Conservation (phyloP, 768 basidiomycete genomes). For the Boletus vinaceobasis region DNA sequence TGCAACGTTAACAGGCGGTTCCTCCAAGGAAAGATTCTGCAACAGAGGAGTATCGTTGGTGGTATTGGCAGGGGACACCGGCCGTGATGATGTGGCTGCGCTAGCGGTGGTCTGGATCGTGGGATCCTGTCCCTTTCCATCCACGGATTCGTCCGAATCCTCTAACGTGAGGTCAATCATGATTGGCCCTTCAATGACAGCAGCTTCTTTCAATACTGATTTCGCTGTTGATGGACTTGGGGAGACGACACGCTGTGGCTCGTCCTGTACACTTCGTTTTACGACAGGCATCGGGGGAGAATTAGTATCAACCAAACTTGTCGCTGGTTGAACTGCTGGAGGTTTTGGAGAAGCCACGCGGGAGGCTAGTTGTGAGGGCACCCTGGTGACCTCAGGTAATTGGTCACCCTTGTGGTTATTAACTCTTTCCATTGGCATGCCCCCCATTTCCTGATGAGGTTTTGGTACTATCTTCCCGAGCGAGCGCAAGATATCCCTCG, state of each 20-base stretch:
- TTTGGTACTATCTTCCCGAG: conserved; percentile 33
- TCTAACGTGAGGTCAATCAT: conserved; percentile 28
- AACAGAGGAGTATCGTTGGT: conserved; percentile 19
- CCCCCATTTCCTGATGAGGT: conserved; percentile 4
- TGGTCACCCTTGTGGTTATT: neutral
- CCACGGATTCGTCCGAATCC: conserved; percentile 20
- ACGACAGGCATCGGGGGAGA: neutral
- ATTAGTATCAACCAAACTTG: neutral
- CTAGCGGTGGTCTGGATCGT: conserved; percentile 3
- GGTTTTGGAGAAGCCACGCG: neutral
- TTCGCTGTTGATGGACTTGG: neutral
- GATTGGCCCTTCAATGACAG: conserved; percentile 14
- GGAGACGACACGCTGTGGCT: neutral
- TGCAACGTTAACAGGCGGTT: conserved; percentile 1
- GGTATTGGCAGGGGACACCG: conserved; percentile 5
- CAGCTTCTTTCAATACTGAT: neutral
- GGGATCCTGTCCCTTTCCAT: conserved; percentile 8
- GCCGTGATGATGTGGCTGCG: conserved; percentile 5
- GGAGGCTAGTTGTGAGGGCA: neutral
- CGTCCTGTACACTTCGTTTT: neutral
- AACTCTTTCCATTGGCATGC: neutral
- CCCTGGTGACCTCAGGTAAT: neutral
- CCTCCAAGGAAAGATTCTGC: conserved; percentile 22
- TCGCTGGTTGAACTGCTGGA: neutral
- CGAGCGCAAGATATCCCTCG: conserved; percentile 54